These are phyloP conservation scores for Chamaecrista fasciculata DNA, from an alignment of 306 rosid genomes.

Conservation along the genomic window DNA sequence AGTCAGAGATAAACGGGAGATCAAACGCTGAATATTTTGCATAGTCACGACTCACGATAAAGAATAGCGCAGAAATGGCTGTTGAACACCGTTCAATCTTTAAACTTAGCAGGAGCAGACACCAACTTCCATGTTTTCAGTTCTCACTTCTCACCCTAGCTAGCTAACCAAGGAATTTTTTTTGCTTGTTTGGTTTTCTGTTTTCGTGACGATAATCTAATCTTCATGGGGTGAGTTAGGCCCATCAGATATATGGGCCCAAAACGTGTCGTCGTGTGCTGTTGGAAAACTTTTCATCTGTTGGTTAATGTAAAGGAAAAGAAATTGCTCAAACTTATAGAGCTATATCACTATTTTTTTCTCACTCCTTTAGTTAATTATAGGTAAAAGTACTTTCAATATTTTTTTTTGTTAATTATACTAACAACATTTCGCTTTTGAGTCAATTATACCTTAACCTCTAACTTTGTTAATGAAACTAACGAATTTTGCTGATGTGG, in stretches of 20 bases:
- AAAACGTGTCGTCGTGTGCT: neutral
- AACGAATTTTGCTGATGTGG: no score
- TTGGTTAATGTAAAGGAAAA: neutral
- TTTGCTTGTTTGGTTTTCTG: no score
- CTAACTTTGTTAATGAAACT: no score
- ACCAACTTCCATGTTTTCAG: neutral
- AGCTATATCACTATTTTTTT: no score
- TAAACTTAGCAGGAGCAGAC: neutral
- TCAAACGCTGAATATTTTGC: slow-evolving; percentile 34
- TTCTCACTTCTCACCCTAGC: neutral
- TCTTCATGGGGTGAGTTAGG: neutral
- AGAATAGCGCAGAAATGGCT: neutral
- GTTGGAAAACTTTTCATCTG: neutral
- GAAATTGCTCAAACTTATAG: no score
- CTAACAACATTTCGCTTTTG: no score
- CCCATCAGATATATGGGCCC: neutral
- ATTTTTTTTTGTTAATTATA: no score
- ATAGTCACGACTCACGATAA: slow-evolving; percentile 26
- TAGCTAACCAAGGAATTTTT: no score
- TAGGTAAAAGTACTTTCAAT: no score
- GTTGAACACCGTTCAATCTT: neutral
- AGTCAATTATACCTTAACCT: no score
- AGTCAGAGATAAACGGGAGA: slow-evolving; percentile 7
- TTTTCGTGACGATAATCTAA: neutral
- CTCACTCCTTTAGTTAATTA: no score